phyloP scores from a whole-genome alignment of 345 rosid genomes.

The Brassica carinata region DNA sequence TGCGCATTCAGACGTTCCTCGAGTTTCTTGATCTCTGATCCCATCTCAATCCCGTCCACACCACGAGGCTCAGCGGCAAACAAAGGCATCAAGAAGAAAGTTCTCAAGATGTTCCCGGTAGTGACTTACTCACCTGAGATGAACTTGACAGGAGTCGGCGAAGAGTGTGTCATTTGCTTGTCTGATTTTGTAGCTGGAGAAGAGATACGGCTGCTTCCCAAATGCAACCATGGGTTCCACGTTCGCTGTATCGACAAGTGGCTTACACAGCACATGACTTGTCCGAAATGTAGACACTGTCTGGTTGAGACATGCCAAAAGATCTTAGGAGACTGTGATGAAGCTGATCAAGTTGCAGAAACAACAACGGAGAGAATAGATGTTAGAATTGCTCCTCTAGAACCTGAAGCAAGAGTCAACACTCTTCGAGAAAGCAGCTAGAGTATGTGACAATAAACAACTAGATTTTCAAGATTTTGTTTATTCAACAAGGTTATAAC shows the following conservation, averaged over 20 bases:
- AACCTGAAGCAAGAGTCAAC: constrained; percentile 44
- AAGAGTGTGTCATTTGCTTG: constrained; percentile 63
- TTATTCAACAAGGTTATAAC: constrained; percentile 5
- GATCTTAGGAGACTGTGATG: constrained; percentile 32
- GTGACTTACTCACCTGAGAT: constrained; percentile 48
- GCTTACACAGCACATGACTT: constrained; percentile 54
- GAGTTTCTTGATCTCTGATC: constrained; percentile 40
- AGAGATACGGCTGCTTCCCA: constrained; percentile 53
- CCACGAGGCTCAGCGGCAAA: constrained; percentile 26
- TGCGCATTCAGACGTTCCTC: constrained; percentile 58
- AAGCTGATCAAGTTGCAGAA: constrained; percentile 24
- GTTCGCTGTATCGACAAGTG: constrained; percentile 58
- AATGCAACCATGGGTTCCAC: constrained; percentile 60
- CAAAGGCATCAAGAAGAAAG: constrained; percentile 51
- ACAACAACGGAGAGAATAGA: constrained; percentile 31
- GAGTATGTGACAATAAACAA: constrained; percentile 3
- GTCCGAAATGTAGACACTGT: constrained; percentile 66
- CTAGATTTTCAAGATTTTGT: constrained; percentile 8
- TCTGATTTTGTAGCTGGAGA: constrained; percentile 55
- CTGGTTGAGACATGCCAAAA: constrained; percentile 47
- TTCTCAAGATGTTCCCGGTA: constrained; percentile 51
- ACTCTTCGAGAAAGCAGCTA: constrained; percentile 38
- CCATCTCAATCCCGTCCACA: constrained; percentile 33
- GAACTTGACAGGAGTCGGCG: constrained; percentile 49
- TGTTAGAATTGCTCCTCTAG: constrained; percentile 39